Evolutionary conservation across 441 rosid genomes (phyloP).

Genomic region (Erodium moschatum): DNA sequence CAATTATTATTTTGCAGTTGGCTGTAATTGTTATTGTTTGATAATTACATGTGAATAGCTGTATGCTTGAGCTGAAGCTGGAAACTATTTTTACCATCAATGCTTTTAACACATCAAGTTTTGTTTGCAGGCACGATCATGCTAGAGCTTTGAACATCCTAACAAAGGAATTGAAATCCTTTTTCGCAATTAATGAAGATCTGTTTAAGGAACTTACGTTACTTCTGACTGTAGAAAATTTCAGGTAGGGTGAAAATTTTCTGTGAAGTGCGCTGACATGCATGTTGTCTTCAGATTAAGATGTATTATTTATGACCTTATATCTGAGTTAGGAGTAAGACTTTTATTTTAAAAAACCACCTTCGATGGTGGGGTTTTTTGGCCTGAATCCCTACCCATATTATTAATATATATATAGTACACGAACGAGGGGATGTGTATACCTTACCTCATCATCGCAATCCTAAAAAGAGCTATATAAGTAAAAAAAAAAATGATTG

Average conservation of each 20-base stretch:
- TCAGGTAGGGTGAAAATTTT: slow-evolving; percentile 35
- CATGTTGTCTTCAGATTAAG: background rate
- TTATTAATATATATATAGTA: too few relatives aligned
- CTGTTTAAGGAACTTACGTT: slow-evolving; percentile 75
- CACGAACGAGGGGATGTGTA: background rate
- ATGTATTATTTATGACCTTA: background rate
- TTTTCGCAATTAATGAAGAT: slow-evolving; percentile 65
- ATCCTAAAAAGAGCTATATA: background rate
- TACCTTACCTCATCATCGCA: background rate
- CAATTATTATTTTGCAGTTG: background rate
- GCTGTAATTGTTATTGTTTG: background rate
- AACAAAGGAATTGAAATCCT: slow-evolving; percentile 71
- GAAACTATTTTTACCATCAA: background rate
- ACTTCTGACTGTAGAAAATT: slow-evolving; percentile 58
- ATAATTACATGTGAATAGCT: background rate
- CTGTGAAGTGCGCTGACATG: background rate
- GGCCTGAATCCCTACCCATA: too few relatives aligned
- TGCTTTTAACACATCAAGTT: slow-evolving; percentile 6
- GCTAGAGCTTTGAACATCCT: slow-evolving; percentile 63
- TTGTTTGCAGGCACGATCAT: slow-evolving; percentile 50
- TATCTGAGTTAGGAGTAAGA: background rate
- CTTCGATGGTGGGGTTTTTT: background rate
- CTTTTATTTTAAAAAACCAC: background rate
- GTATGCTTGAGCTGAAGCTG: background rate
- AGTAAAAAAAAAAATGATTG: background rate